These are phyloP conservation scores for Prasinococcaceae sp. DNA, from an alignment of 139 green algal genomes.

Conservation along the genomic window DNA sequence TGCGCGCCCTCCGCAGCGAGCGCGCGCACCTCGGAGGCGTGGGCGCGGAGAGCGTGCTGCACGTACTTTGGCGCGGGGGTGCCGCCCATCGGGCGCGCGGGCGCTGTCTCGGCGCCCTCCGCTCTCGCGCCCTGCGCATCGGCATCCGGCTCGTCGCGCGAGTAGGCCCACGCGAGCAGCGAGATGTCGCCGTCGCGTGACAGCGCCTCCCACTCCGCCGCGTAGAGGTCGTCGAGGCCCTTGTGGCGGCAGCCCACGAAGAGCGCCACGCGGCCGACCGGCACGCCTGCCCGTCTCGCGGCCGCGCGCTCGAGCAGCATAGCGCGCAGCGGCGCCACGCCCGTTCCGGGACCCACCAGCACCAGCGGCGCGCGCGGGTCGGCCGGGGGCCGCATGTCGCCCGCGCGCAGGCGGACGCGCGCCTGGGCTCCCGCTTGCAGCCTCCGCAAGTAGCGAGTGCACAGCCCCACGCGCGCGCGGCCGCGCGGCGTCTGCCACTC, in stretches of 20 bases:
- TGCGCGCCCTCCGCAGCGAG: constrained; percentile 15
- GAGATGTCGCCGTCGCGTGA: too few relatives aligned
- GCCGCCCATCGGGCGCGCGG: too few relatives aligned
- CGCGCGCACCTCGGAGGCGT: constrained; percentile 11
- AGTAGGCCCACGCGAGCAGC: too few relatives aligned
- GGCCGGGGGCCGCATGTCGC: background rate
- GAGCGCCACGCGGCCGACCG: background rate
- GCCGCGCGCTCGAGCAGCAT: background rate
- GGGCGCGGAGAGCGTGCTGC: constrained; percentile 12
- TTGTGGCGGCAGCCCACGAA: constrained; percentile 10
- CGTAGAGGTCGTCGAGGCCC: constrained; percentile 6
- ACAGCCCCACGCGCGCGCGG: constrained; percentile 46
- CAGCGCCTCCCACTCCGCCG: too few relatives aligned
- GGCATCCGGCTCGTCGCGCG: too few relatives aligned
- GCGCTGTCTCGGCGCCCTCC: too few relatives aligned
- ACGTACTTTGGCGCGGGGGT: constrained; percentile 26
- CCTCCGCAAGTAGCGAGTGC: constrained; percentile 54
- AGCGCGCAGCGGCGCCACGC: background rate
- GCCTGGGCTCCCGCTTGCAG: constrained; percentile 19
- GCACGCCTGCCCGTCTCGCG: background rate
- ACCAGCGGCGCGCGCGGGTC: background rate
- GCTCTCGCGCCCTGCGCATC: too few relatives aligned
- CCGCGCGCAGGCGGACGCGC: background rate
- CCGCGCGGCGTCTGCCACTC: constrained; percentile 34
- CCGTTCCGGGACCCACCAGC: background rate